phyloP scores from a whole-genome alignment of 108 stramenopile genomes.

The Nitzschia sp. region DNA sequence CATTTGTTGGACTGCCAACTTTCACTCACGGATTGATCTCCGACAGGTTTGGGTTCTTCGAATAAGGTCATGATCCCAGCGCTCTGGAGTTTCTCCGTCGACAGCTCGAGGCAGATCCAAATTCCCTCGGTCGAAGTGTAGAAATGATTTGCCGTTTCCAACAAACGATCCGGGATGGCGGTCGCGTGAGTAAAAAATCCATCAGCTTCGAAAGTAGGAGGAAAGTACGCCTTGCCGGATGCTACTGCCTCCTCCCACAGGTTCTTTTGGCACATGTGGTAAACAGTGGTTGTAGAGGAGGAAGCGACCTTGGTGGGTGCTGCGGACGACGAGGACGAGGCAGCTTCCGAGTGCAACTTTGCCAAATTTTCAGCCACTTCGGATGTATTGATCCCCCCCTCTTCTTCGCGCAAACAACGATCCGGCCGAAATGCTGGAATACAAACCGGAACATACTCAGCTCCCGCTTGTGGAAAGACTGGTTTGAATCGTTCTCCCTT shows the following conservation, averaged over 20 bases:
- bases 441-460: too few species aligned
- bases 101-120: slow-evolving; percentile 83
- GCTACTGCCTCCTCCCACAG: slow-evolving; percentile 59
- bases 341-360: too few species aligned
- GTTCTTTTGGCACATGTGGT: slow-evolving; percentile 82
- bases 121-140: slow-evolving; percentile 48
- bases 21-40: slow-evolving; percentile 34
- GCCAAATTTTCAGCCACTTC: too few species aligned
- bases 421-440: too few species aligned
- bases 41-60: slow-evolving; percentile 75
- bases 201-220: slow-evolving; percentile 80
- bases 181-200: slow-evolving; percentile 84
- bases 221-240: slow-evolving; percentile 66
- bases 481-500: too few species aligned
- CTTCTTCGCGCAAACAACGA: too few species aligned
- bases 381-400: too few species aligned
- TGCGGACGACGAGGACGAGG: too few species aligned
- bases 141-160: slow-evolving; percentile 85
- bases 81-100: slow-evolving; percentile 24
- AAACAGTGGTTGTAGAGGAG: slow-evolving; percentile 41
- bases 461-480: too few species aligned
- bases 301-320: too few species aligned
- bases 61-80: slow-evolving; percentile 64
- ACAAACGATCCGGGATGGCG: slow-evolving; percentile 55
- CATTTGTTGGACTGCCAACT: slow-evolving; percentile 19